Evolutionary conservation across 2,329 filamentous ascomycete genomes (phyloP), one percentile per base, ranked within the genome.

Genomic region (Fusarium pininemorale): DNA sequence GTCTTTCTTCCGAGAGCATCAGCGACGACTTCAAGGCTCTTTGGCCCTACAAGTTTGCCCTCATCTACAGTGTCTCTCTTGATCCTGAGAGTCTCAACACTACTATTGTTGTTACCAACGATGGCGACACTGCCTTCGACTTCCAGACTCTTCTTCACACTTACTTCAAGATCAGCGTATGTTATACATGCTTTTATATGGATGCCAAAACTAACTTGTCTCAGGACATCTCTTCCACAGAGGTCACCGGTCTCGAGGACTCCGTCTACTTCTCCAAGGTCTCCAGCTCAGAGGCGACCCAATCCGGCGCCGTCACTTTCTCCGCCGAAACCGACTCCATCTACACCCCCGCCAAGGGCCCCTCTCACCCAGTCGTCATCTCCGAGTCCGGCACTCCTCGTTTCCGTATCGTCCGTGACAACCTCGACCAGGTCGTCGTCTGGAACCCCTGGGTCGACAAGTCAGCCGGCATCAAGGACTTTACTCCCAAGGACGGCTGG

Each of bases 361-460:
- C 92, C 44, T 86, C 85, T 48, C 83, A 87, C 51, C 84, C 88
- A 3, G 83, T 94, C 53, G 80, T 88, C 18, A 89, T 97, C 54
- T 80, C 86, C 22, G 90, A 93, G 78, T 88, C 84, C 56, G 91
- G 90, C 69, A 88, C 88, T 79, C 86, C 91, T 20, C 85, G 88
- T 57, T 95, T 93, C 85, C 90, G 91, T 68, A 87, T 98, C 63
- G 90, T 92, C 45, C 90, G 96, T 70, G 94, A 98, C 83, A 95
- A 94, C 75, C 88, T 99, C 75, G 89, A 90, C 71, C 94, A 98
- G 76, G 91, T 96, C 22, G 96, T 98, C 3, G 93, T 98, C 37
- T 99, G 96, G 96, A 99, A 99, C 84, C 96, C 96, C 4, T 98
- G 96, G 95, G 87, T 88, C 45, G 94, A 95, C 73, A 97, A 97